These are phyloP conservation scores for Penicillium verhagenii DNA, from an alignment of 495 filamentous ascomycete genomes.

Conservation along the genomic window DNA sequence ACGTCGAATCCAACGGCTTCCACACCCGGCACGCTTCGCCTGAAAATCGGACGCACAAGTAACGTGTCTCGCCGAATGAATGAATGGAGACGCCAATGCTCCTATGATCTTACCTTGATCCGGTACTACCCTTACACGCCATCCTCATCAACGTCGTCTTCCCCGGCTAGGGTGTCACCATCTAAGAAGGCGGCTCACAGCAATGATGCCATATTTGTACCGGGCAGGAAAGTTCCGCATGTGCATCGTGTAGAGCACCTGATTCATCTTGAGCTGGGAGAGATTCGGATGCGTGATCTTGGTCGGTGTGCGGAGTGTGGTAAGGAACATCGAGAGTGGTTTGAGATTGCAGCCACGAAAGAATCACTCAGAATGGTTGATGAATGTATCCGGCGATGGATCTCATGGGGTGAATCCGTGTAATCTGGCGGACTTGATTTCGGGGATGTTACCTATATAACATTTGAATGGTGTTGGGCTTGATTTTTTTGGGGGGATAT, in stretches of 20 bases:
- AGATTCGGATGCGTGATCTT: slow-evolving; percentile 64
- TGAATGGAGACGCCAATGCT: slow-evolving; percentile 92
- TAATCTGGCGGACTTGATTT: too few species aligned
- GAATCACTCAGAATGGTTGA: slow-evolving; percentile 73
- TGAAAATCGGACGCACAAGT: slow-evolving; percentile 89
- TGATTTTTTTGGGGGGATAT: background rate
- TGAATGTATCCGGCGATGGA: slow-evolving; percentile 83
- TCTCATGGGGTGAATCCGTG: slow-evolving; percentile 66
- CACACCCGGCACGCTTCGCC: slow-evolving; percentile 57
- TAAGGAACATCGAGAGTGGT: slow-evolving; percentile 92
- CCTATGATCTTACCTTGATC: slow-evolving; percentile 78
- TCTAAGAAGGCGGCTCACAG: slow-evolving; percentile 2
- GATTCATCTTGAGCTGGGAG: slow-evolving; percentile 84
- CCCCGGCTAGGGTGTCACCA: slow-evolving; percentile 14
- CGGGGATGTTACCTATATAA: too few species aligned
- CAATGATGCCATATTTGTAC: slow-evolving; percentile 17
- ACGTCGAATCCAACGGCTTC: slow-evolving; percentile 28
- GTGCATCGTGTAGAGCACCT: slow-evolving; percentile 86
- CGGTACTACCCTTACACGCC: slow-evolving; percentile 87
- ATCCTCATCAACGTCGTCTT: slow-evolving; percentile 43
- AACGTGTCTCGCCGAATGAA: slow-evolving; percentile 90
- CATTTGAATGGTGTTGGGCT: background rate
- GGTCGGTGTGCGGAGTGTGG: slow-evolving; percentile 76
- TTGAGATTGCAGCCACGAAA: slow-evolving; percentile 77
- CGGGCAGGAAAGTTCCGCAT: slow-evolving; percentile 74